Base-by-base conservation (phyloP, 306 rosid genomes). In the Dryas octopetala region DNA sequence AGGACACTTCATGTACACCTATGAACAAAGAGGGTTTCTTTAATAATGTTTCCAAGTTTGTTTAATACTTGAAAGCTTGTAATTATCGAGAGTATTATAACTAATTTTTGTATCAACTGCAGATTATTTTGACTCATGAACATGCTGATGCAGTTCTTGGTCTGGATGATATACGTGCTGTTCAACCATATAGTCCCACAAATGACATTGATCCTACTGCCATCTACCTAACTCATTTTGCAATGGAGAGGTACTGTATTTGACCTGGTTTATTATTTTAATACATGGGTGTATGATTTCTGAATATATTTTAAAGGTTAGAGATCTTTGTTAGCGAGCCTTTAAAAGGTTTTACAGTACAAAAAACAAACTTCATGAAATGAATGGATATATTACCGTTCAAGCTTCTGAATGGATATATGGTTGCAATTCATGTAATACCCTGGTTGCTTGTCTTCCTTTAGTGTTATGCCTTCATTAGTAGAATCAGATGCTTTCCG, bases 111-210 rank as follows among this genome's bases (percentile, higher is more conserved):
- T 61, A 62, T 78, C 32, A 58, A 50, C 75, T 88, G 86, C 97
- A 95, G 99, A 88, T 95, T 80, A 76, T 95, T 82, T 89, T 95
- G 89, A 92, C 99, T 80, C 97, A 95, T 82, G 99, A 92, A 76
- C 99, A 95, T 83, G 99, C 99, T 4, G 99, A 95, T 86, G 99
- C 99, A 65, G 95, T 90, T 81, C 97, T 95, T 88, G 99, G 99
- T 75, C 87, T 95, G 86, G 99, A 95, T 90, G 99, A 95, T 74
- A 71, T 95, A 76, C 93, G 99, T 47, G 88, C 90, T 72, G 88
- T 95, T 47, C 99, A 95, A 86, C 96, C 93, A 62, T 83, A 38
- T 82, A 92, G 97, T 78, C 79, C 97, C 46, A 84, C 82, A 82
- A 95, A 95, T 85, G 96, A 90, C 77, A 95, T 92, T 75, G 89